Conservation (phyloP, 345 rosid species). For the Rhizophora apiculata region DNA sequence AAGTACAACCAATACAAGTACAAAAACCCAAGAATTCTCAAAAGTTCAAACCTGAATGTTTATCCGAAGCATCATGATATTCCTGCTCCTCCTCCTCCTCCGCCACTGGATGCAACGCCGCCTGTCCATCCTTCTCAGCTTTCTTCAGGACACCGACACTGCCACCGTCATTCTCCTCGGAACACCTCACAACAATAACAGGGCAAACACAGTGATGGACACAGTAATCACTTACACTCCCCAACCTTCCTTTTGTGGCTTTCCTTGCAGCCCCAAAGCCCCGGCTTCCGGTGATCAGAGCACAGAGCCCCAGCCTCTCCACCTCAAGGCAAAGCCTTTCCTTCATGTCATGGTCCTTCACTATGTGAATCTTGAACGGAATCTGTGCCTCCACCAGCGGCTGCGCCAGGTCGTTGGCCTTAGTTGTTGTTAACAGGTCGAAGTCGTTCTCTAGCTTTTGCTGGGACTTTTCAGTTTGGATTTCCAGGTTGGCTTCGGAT, state of each 20-base stretch:
- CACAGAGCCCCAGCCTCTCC: constrained; percentile 66
- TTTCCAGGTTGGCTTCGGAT: constrained; percentile 20
- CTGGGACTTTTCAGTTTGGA: constrained; percentile 39
- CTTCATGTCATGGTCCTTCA: constrained; percentile 90
- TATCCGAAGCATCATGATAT: constrained; percentile 47
- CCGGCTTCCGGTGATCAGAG: constrained; percentile 75
- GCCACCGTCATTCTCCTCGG: constrained; percentile 50
- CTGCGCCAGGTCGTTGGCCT: constrained; percentile 61
- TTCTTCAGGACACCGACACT: constrained; percentile 10
- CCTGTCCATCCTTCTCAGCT: constrained; percentile 29
- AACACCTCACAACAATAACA: constrained; percentile 68
- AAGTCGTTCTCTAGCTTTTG: constrained; percentile 72
- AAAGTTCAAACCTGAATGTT: constrained; percentile 39
- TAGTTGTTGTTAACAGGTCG: constrained; percentile 56
- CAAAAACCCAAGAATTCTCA: neutral
- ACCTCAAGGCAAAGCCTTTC: constrained; percentile 85
- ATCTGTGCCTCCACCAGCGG: constrained; percentile 62
- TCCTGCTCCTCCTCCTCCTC: constrained; percentile 58
- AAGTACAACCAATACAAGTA: neutral
- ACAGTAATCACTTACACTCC: constrained; percentile 83
- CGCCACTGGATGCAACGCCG: constrained; percentile 31
- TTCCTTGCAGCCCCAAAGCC: constrained; percentile 66
- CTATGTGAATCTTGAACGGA: constrained; percentile 75
- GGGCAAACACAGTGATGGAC: constrained; percentile 88
- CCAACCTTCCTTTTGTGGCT: constrained; percentile 54